phyloP scores from a whole-genome alignment of 2,329 filamentous ascomycete genomes.

The Cadophora gregata region DNA sequence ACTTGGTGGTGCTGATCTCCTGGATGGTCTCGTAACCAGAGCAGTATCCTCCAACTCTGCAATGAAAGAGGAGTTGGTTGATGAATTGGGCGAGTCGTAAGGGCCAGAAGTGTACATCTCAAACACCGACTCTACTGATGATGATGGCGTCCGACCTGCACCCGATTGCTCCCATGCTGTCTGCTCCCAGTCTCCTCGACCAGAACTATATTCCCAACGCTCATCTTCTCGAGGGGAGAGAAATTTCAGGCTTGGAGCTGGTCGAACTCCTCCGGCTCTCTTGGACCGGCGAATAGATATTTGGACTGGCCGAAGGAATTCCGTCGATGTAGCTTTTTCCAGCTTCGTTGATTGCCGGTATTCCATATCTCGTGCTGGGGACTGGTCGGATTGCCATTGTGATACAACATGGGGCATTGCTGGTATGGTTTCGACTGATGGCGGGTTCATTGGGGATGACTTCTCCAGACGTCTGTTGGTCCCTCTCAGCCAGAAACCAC shows the following conservation, averaged over 20 bases:
- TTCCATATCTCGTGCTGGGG: constrained; percentile 14
- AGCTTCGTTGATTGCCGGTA: constrained; percentile 16
- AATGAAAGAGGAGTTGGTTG: constrained; percentile 31
- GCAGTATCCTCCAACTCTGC: constrained; percentile 42
- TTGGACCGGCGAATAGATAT: constrained; percentile 19
- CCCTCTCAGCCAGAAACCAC: no score
- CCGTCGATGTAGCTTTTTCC: constrained; percentile 14
- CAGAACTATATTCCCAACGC: constrained; percentile 31
- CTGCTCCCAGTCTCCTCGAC: constrained; percentile 29
- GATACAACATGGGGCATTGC: constrained; percentile 33
- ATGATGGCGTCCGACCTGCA: constrained; percentile 32
- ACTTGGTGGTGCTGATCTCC: background rate
- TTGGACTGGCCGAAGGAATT: constrained; percentile 20
- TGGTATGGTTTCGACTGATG: background rate
- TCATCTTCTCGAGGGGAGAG: constrained; percentile 30
- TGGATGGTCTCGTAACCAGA: background rate
- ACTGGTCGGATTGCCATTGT: constrained; percentile 29
- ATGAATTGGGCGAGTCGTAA: constrained; percentile 30
- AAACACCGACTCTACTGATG: constrained; percentile 39
- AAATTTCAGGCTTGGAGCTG: constrained; percentile 27
- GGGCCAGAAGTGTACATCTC: constrained; percentile 30
- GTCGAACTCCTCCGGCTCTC: constrained; percentile 14
- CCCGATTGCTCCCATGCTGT: constrained; percentile 29
- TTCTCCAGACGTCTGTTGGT: background rate
- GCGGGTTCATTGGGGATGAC: constrained; percentile 9